Evolutionary conservation across 2,329 filamentous ascomycete species (phyloP), one percentile per base, ranked within the genome.

Genomic region (Sporothrix pallida): DNA sequence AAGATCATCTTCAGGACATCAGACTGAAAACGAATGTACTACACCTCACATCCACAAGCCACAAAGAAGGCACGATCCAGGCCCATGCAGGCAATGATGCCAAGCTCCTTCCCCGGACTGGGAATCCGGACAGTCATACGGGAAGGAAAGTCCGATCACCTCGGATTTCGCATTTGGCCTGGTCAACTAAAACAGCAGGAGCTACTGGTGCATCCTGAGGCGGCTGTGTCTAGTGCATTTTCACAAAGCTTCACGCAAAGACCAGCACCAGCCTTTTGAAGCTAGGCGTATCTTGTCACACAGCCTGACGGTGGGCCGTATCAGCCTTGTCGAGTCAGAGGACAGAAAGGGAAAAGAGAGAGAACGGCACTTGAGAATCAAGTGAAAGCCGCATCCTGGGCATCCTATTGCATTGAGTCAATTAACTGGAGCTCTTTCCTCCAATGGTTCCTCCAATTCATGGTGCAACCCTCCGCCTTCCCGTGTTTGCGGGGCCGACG

Each of bases 401-500:
- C 7, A 6, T 37, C 17, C 20, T 48, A 13, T 13, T 17, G 52
- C 7, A 54, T 9, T 20, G 52, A 54, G 52, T 56, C 20, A 56
- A 56, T 12, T 23, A 26, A 26, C 52, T 56, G 31, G 31, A 37
- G 31, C 31, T 37, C 31, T 7, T 37, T 37, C 31, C 31, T 37
- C 31, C 31, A 37, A 37, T 37, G 5, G 31, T 2, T 37, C 31
- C 31, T 37, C n/a, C 20, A 26, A 56, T 58, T 31, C 20, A 26
- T 31, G 31, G 54, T 37, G 17, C 42, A 23, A 23, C 3, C 17
- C 37, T 46, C 42, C 42, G 62, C 42, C 42, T 48, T 48, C 6
- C 62, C 42, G 20, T 48, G 62, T 68, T 9, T 68, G 65, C 65
- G 46, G 65, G 63, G 46, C 65, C 65, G 65, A 50, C 44, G 44